A percentile compares a stretch with the other conserved stretches of the same genome.
phyloP scores from a whole-genome alignment of 2,329 filamentous ascomycete genomes.

The Aspergillus brunneoviolaceus region DNA sequence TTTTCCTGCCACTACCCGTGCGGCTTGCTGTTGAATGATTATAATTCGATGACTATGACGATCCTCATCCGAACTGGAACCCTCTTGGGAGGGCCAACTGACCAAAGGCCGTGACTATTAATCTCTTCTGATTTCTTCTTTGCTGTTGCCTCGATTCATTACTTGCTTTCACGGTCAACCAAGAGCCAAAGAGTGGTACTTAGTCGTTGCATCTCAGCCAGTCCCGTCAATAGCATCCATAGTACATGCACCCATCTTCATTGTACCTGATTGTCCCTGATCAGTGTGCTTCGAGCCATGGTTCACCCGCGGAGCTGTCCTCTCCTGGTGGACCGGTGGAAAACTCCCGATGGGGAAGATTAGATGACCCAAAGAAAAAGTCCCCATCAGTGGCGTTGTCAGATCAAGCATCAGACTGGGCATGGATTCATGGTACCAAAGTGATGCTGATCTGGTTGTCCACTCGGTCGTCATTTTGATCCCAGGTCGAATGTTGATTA shows the following conservation, averaged over 20 bases:
- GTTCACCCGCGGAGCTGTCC: slow-evolving; percentile 6
- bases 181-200: neutral
- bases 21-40: slow-evolving; percentile 6
- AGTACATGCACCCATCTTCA: neutral
- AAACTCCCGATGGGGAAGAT: neutral
- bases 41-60: neutral
- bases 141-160: neutral
- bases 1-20: slow-evolving; percentile 22
- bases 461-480: neutral
- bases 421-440: neutral
- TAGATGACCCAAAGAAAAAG: neutral
- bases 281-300: slow-evolving; percentile 1
- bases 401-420: neutral
- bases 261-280: neutral
- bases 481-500: neutral
- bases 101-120: neutral
- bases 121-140: neutral
- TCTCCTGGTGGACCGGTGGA: neutral
- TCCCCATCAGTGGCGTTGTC: neutral
- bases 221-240: no score
- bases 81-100: neutral
- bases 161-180: neutral
- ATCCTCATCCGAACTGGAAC: neutral
- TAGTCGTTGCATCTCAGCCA: no score
- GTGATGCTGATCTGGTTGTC: neutral